phyloP scores from a whole-genome alignment of 1,139 yeast genomes.

The Geotrichum carabidarum region DNA sequence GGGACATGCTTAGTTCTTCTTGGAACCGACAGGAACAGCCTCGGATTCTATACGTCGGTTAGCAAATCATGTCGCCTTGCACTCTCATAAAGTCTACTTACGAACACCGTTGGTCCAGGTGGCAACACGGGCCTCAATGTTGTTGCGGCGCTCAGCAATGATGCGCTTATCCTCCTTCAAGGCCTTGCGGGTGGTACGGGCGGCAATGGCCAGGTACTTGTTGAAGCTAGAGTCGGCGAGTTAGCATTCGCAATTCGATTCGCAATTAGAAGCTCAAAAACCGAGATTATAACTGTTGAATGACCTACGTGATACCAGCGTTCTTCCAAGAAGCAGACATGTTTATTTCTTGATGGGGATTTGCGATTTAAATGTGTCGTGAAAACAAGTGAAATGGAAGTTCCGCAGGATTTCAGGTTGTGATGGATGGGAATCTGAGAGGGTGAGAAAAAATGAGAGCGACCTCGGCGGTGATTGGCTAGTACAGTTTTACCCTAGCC shows the following conservation, averaged over 20 bases:
- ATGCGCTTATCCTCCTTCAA: constrained; percentile 83
- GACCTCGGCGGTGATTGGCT: constrained; percentile 6
- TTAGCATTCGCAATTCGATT: neutral
- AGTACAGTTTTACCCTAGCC: constrained; percentile 3
- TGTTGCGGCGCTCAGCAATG: constrained; percentile 68
- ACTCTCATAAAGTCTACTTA: constrained; percentile 25
- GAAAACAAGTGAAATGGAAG: neutral
- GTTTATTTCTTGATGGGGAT: constrained; percentile 1
- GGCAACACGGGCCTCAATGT: constrained; percentile 70
- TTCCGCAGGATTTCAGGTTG: neutral
- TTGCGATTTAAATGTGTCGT: constrained; percentile 2
- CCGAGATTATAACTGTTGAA: too few species aligned
- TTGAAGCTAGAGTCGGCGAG: constrained; percentile 50
- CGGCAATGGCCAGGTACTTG: constrained; percentile 88
- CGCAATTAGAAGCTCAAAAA: neutral
- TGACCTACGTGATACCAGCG: constrained; percentile 35
- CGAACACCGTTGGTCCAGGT: constrained; percentile 66
- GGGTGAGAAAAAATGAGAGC: neutral
- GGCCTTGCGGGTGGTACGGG: constrained; percentile 81
- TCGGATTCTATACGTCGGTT: constrained; percentile 25
- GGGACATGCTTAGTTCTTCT: constrained; percentile 18
- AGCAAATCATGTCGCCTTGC: neutral
- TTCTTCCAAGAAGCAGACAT: constrained; percentile 30
- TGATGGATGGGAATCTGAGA: neutral
- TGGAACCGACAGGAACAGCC: constrained; percentile 24